Base-by-base conservation (phyloP, 345 rosid genomes). In the Clarkia xantiana region DNA sequence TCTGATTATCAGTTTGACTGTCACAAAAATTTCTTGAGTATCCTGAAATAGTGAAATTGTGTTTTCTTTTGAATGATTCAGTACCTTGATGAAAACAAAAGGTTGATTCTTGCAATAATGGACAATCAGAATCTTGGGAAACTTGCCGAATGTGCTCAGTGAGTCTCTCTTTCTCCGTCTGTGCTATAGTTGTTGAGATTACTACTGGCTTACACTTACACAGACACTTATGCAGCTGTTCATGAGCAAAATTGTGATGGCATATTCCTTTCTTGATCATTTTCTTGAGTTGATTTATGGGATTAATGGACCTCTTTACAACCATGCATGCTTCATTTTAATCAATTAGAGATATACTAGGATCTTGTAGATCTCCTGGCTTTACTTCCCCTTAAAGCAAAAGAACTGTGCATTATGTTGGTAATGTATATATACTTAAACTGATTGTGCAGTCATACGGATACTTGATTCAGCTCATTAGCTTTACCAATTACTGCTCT, bases 71-170 rank as follows among this genome's bases (percentile, higher is more conserved):
- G 64, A 25, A 56, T 54, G 63, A 25, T 72, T 76, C 76, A 90
- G 97, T 82, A 63, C 59, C 97, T 90, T 54, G 95, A 90, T 63
- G 97, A 90, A 69, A 90, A 86, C 72, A 86, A 86, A 60, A 82
- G 73, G 68, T 59, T 90, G 72, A 82, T 86, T 62, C 59, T 86
- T 73, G 88, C 95, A 7, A 90, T 90, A 44, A 63, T 83, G 79
- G 97, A 90, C 57, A 82, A 86, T 74, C 94, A 90, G 58, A 81
- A 86, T 63, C 82, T 80, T 34, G 91, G 97, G 54, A 90, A 81
- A 67, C 88, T 86, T 44, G 62, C 82, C 44, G 97, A 90, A 53
- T 86, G 95, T 58, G 94, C 97, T 19, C 91, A 77, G 91, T 90
- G 71, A 80, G 91, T 71, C 9, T 25, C n/a, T 44, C 18, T n/a